phyloP scores from a whole-genome alignment of 2,329 filamentous ascomycete species.

The Thielaviopsis musarum region DNA sequence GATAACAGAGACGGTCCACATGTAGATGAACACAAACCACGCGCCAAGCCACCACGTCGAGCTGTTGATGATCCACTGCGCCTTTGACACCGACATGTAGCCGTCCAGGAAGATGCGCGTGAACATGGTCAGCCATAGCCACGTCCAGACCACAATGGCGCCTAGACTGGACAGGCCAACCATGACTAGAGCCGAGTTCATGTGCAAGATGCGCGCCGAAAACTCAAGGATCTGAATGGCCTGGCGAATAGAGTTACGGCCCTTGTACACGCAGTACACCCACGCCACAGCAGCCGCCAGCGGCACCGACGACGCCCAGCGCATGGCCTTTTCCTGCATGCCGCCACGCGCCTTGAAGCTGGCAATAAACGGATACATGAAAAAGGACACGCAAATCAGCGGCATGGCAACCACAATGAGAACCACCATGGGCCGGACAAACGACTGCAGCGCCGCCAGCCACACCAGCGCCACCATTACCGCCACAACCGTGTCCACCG shows the following conservation, averaged over 20 bases:
- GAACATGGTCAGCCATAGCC: slow-evolving; percentile 95
- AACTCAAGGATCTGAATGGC: slow-evolving; percentile 87
- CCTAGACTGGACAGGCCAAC: slow-evolving; percentile 68
- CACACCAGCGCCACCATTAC: slow-evolving; percentile 76
- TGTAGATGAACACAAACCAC: slow-evolving; percentile 84
- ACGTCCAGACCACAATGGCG: slow-evolving; percentile 74
- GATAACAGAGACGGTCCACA: slow-evolving; percentile 83
- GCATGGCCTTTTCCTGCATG: slow-evolving; percentile 82
- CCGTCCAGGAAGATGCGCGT: slow-evolving; percentile 89
- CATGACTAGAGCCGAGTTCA: slow-evolving; percentile 65
- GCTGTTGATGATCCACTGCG: slow-evolving; percentile 61
- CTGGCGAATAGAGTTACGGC: slow-evolving; percentile 63
- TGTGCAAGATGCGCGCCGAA: slow-evolving; percentile 68
- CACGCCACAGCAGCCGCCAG: slow-evolving; percentile 57
- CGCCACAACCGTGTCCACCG: slow-evolving; percentile 81
- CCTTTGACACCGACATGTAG: slow-evolving; percentile 48
- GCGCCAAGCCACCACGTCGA: slow-evolving; percentile 92
- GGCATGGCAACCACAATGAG: slow-evolving; percentile 73
- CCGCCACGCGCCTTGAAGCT: slow-evolving; percentile 74
- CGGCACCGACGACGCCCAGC: slow-evolving; percentile 68
- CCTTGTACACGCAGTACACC: slow-evolving; percentile 68
- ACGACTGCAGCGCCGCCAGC: slow-evolving; percentile 76
- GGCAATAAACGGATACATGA: slow-evolving; percentile 75
- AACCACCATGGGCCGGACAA: slow-evolving; percentile 69
- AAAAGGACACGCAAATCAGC: slow-evolving; percentile 73